These are phyloP conservation scores for Triangularia verruculosa DNA, from an alignment of 2,329 filamentous ascomycete species.

Conservation along the genomic window DNA sequence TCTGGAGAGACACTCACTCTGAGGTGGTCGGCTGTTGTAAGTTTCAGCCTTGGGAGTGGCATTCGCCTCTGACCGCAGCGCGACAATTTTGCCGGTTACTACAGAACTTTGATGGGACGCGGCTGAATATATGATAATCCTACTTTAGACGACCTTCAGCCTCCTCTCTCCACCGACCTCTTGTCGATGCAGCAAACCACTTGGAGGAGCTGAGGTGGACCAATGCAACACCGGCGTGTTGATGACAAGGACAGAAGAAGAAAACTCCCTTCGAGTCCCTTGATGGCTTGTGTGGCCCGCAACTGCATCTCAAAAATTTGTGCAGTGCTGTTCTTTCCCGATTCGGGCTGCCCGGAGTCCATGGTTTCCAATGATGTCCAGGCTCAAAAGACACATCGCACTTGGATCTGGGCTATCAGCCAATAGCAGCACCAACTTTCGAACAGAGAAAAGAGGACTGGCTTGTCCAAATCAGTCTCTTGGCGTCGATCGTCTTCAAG, in stretches of 20 bases:
- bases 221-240: conserved; percentile 4
- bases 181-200: neutral
- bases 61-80: neutral
- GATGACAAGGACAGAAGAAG: neutral
- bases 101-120: neutral
- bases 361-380: conserved; percentile 1
- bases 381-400: neutral
- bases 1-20: neutral
- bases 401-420: neutral
- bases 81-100: neutral
- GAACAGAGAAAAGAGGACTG: conserved; percentile 1
- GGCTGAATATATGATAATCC: neutral
- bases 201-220: neutral
- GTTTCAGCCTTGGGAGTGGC: conserved; percentile 6
- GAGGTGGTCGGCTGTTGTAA: neutral
- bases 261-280: conserved; percentile 1
- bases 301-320: conserved; percentile 14
- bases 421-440: neutral
- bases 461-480: neutral
- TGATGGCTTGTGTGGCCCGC: neutral
- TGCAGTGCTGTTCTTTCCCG: conserved; percentile 15
- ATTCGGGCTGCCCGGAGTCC: conserved; percentile 3
- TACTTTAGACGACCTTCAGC: neutral
- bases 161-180: neutral
- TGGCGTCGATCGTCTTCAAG: conserved; percentile 10